Evolutionary conservation across 129 eudicot genomes (phyloP).

Genomic region (Chrysanthemum seticuspe): DNA sequence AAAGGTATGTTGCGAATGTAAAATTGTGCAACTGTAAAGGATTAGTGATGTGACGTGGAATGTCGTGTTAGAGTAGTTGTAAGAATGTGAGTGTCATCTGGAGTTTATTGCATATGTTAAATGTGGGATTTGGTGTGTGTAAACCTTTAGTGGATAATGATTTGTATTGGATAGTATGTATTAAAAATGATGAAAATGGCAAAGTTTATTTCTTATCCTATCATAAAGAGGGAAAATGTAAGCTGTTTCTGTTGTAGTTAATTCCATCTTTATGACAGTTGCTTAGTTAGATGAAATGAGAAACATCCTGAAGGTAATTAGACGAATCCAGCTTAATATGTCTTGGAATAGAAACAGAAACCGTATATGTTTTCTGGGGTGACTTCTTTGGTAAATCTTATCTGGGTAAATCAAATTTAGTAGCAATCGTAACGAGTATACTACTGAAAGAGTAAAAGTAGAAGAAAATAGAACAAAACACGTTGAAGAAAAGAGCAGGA

Average conservation of each 20-base stretch:
- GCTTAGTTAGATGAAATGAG: neutral
- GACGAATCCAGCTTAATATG: constrained; percentile 5
- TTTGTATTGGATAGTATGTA: neutral
- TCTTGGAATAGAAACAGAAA: neutral
- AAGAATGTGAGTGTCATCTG: neutral
- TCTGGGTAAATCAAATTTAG: neutral
- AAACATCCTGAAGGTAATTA: neutral
- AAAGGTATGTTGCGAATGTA: constrained; percentile 15
- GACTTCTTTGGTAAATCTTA: neutral
- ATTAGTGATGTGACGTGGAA: constrained; percentile 9
- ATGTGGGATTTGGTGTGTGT: constrained; percentile 7
- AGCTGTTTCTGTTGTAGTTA: constrained; percentile 17
- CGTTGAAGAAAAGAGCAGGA: no score
- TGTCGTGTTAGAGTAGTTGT: neutral
- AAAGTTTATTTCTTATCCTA: neutral
- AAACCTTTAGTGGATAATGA: constrained; percentile 3
- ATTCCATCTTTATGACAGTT: constrained; percentile 1
- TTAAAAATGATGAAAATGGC: constrained; percentile 10
- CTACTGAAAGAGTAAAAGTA: no score
- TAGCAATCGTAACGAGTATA: no score
- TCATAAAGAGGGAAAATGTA: constrained; percentile 18
- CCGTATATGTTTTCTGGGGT: neutral
- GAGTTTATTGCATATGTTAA: neutral
- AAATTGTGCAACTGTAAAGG: neutral
- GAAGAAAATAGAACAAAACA: no score